Conservation (phyloP, 176 grass and related monocot genomes). For the Miscanthus lutarioriparius region DNA sequence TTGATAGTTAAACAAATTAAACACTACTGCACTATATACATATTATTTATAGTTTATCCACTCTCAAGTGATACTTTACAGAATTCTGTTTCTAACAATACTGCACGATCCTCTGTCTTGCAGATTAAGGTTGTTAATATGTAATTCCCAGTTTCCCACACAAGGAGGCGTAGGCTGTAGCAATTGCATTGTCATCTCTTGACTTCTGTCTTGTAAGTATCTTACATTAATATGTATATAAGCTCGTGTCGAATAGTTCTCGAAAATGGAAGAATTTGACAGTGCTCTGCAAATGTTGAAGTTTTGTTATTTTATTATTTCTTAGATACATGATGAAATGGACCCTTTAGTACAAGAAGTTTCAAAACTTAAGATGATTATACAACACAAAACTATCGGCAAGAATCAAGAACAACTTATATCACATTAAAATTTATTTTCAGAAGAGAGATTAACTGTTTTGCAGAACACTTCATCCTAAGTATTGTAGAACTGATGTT, state of each 20-base stretch:
- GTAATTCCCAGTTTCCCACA: not conserved
- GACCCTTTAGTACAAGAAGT: not conserved
- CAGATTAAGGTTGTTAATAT: slow-evolving; percentile 2
- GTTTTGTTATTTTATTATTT: not conserved
- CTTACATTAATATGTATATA: not conserved
- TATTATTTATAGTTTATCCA: not conserved
- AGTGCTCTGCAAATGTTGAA: not conserved
- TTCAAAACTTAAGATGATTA: not conserved
- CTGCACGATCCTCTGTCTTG: not conserved
- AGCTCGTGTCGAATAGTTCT: not conserved
- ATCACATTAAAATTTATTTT: not conserved
- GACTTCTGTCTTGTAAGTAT: not conserved
- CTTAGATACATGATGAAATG: too few relatives aligned
- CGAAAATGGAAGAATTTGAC: not conserved
- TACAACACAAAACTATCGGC: not conserved
- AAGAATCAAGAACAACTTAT: not conserved
- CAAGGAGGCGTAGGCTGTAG: not conserved
- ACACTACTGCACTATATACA: not conserved
- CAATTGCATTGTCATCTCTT: not conserved
- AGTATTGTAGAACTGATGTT: too few relatives aligned
- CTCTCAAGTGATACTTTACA: not conserved
- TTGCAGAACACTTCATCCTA: not conserved
- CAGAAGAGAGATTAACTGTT: not conserved
- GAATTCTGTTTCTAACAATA: not conserved
- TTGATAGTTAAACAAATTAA: not conserved